Base-by-base conservation (phyloP, 495 filamentous ascomycete genomes). In the Aspergillus homomorphus region DNA sequence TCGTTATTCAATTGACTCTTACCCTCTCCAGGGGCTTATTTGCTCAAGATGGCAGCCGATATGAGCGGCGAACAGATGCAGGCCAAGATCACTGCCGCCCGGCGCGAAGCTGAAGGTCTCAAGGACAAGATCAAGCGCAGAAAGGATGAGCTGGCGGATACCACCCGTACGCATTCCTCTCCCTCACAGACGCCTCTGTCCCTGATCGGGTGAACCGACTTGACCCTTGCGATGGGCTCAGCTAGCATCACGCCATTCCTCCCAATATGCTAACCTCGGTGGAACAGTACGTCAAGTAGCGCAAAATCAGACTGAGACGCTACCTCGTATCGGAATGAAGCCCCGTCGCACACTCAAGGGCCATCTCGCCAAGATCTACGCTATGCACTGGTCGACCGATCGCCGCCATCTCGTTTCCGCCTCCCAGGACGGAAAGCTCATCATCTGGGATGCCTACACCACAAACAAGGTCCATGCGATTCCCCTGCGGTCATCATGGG, bases 351-450 rank as follows among this genome's bases (percentile, higher is more conserved):
- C 91, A 33, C 78, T 98, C 57, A 98, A 98, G 79, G 94, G 94
- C 48, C 94, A 98, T 84, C 78, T 98, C 30, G 94, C 94, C 56
- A 98, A 98, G 79, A 98, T 98, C 63, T 98, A 98, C 75, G 92
- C 94, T 61, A 98, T 98, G 94, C 95, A 98, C 79, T 98, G 94
- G 94, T 98, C 95, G 19, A 98, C 95, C 59, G 94, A 98, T 77
- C 87, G 94, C 68, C 89, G 94, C 75, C 95, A 98, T 76, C 84
- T 98, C 57, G 94, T 98, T 42, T 98, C 94, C 9, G 94, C 94
- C 60, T 98, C 94, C 62, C 94, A 98, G 75, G 94, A 98, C 69
- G 94, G 94, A 71, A 98, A 98, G 81, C 86, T 98, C 62, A 98
- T 98, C 74, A 98, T 98, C 68, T 98, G 94, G 94, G 94, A 98